Evolutionary conservation across 2,329 filamentous ascomycete genomes (phyloP).

Genomic region (Sporothrix globosa): DNA sequence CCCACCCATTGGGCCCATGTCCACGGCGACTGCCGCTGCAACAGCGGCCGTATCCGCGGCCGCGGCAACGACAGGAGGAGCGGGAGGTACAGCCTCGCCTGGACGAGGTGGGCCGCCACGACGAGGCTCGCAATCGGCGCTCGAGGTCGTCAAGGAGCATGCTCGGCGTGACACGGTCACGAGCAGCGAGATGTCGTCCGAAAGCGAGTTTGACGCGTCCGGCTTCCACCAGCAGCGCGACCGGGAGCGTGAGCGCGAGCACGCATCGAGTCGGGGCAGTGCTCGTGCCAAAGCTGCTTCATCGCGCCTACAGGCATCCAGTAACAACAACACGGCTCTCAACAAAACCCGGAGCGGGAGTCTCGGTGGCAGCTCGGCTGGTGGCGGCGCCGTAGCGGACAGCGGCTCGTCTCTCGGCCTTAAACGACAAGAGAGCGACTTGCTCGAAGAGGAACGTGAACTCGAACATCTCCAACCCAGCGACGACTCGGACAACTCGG

Average conservation of each 20-base stretch:
- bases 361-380: neutral
- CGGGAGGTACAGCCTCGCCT: conserved; percentile 45
- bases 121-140: conserved; percentile 70
- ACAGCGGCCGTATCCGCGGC: conserved; percentile 37
- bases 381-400: neutral
- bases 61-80: neutral
- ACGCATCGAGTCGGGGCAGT: conserved; percentile 41
- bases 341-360: conserved; percentile 17
- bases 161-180: conserved; percentile 75
- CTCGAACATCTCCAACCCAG: conserved; percentile 46
- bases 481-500: conserved; percentile 62
- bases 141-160: conserved; percentile 71
- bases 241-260: conserved; percentile 58
- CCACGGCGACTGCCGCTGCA: conserved; percentile 40
- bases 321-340: conserved; percentile 23
- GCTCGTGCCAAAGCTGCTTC: conserved; percentile 5
- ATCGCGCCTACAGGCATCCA: conserved; percentile 25
- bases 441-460: conserved; percentile 50
- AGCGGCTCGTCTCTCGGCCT: conserved; percentile 35
- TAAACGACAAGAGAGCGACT: conserved; percentile 53
- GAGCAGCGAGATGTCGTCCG: conserved; percentile 80
- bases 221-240: conserved; percentile 67
- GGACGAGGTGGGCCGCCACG: conserved; percentile 51
- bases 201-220: conserved; percentile 74
- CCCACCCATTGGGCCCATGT: conserved; percentile 49